phyloP scores from a whole-genome alignment of 441 rosid genomes.

The Eruca vesicaria region DNA sequence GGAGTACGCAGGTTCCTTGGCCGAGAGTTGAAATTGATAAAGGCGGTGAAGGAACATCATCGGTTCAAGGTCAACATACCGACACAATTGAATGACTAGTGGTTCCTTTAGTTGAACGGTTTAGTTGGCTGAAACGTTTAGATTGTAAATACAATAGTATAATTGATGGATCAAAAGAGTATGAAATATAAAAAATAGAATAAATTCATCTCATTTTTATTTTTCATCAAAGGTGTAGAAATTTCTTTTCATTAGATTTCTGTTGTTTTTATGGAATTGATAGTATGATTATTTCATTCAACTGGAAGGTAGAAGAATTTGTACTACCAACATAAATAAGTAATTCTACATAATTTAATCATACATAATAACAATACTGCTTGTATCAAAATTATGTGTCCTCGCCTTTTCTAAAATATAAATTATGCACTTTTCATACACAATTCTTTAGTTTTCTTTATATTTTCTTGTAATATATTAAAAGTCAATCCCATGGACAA shows the following conservation, averaged over 20 bases:
- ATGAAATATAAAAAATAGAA: neutral
- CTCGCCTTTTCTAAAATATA: neutral
- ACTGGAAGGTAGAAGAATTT: too few species aligned
- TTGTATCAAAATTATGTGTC: neutral
- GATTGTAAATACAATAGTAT: neutral
- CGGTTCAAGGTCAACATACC: constrained; percentile 12
- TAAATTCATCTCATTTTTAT: too few species aligned
- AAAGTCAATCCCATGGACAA: constrained; percentile 10
- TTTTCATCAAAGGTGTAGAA: too few species aligned
- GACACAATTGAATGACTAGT: neutral
- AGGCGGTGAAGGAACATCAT: constrained; percentile 25
- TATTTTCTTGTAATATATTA: neutral
- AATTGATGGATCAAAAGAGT: neutral
- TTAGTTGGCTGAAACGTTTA: neutral
- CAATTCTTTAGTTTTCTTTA: constrained; percentile 6
- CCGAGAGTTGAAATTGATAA: constrained; percentile 7
- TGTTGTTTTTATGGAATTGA: too few species aligned
- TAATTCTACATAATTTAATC: too few species aligned
- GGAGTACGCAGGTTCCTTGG: constrained; percentile 21
- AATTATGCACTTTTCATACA: too few species aligned
- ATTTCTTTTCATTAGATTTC: too few species aligned
- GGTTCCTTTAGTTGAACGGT: constrained; percentile 32
- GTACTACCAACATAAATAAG: neutral
- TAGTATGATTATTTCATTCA: too few species aligned
- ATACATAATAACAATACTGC: neutral